Percentiles rank a stretch among this genome's conserved stretches.
Conservation (phyloP, 257 asterid genomes). For the Solanum rostratum region DNA sequence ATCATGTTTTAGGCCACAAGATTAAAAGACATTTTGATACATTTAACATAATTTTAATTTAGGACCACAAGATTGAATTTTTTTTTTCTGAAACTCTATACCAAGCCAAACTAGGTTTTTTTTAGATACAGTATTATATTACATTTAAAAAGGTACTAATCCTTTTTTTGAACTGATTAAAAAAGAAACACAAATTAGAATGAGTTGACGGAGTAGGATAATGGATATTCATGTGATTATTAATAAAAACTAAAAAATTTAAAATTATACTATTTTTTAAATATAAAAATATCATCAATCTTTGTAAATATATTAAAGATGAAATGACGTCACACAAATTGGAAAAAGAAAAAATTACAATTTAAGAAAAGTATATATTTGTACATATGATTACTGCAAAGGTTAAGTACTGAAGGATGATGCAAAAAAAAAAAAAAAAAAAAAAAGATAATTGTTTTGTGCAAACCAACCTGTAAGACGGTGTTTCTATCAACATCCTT, state of each 20-base stretch:
- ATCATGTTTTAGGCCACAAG: too few species aligned
- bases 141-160: too few species aligned
- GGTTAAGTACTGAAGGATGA: neutral
- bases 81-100: accelerated
- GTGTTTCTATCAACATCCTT: conserved; percentile 28
- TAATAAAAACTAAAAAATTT: neutral
- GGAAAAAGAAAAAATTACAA: neutral
- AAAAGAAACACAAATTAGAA: too few species aligned
- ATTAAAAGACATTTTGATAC: too few species aligned
- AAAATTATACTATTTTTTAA: neutral
- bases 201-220: too few species aligned
- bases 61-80: too few species aligned
- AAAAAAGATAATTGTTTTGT: neutral
- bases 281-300: neutral
- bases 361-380: neutral
- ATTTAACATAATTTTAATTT: too few species aligned
- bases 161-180: too few species aligned
- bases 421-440: too few species aligned
- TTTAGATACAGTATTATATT: too few species aligned
- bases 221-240: too few species aligned
- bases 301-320: neutral
- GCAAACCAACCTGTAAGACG: conserved; percentile 31
- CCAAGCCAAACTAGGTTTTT: too few species aligned
- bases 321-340: neutral
- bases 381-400: neutral